Evolutionary conservation across 805 yeast genomes (phyloP), one percentile per base, ranked within the genome.

Genomic region (Diddensiella santjacobensis): DNA sequence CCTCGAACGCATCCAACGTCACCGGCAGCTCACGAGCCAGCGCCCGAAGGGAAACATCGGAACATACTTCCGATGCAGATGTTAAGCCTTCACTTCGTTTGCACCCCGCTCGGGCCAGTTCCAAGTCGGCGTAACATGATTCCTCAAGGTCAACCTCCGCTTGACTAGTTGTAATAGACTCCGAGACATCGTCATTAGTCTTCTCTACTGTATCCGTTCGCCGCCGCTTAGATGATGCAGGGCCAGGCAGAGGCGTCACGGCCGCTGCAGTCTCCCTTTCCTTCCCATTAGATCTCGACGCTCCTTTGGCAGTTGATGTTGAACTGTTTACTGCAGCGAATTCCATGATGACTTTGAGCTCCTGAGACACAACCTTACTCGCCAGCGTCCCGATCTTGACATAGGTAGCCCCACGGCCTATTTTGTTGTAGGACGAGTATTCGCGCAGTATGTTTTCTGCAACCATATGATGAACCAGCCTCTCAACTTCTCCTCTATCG

Each of bases 381-480:
- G 89, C 80, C n/a, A 73, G 67, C 0, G 72, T 70, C 0, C 96
- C 96, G 1, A 73, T 56, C 53, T 72, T 73, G 3, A 90, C 76
- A 59, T 91, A 91, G 45, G 85, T 84, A 1, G 84, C 71, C 0
- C 95, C 85, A 69, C 83, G 90, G 0, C 96, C 95, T n/a, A 80
- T 76, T 15, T 18, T 79, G 56, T 81, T 86, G 73, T 81, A 78
- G 3, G 83, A 71, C 1, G 88, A 77, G 58, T 81, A 84, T 62
- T 90, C 97, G 49, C 73, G 74, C 30, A 93, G 64, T 11, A 81
- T 74, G 20, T 79, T 77, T 48, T 80, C 80, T 8, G 85, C 77
- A 22, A 87, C 74, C 50, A 93, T 67, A 55, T 83, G 83, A 63
- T 87, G 89, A 53, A 90, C 84, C 4, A 93, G 78, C 52, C 98